Evolutionary conservation across 2,329 filamentous ascomycete species (phyloP).

Genomic region (Lasiodiplodia sp.): DNA sequence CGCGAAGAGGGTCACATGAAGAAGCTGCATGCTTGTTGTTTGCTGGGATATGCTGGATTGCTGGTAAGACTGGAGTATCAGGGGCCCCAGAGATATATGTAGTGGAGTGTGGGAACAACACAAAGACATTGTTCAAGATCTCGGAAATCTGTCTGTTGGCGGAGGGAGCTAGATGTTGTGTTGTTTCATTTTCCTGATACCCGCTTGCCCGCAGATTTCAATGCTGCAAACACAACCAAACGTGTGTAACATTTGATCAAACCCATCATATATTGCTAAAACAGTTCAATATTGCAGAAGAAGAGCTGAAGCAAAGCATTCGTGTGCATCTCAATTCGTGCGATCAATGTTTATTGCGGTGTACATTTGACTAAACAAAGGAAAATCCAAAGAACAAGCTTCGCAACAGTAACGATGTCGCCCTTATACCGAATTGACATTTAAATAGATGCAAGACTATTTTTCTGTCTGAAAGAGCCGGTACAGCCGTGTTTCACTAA

Average conservation of each 20-base stretch:
- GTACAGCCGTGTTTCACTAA: no score
- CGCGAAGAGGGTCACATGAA: background rate
- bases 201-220: background rate
- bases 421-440: no score
- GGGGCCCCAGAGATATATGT: background rate
- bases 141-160: background rate
- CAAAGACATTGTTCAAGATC: background rate
- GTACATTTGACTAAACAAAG: no score
- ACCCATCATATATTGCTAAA: no score
- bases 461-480: no score
- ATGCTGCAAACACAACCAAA: background rate
- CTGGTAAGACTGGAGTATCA: background rate
- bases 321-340: no score
- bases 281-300: no score
- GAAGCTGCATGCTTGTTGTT: background rate
- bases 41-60: background rate
- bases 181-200: background rate
- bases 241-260: background rate
- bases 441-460: no score
- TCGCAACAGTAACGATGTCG: no score
- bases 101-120: background rate
- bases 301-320: no score
- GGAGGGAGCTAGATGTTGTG: background rate
- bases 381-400: no score
- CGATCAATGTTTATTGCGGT: no score